Base-by-base conservation (phyloP, 192 early-diverging fungal genomes). In the Allomyces macrogynus region DNA sequence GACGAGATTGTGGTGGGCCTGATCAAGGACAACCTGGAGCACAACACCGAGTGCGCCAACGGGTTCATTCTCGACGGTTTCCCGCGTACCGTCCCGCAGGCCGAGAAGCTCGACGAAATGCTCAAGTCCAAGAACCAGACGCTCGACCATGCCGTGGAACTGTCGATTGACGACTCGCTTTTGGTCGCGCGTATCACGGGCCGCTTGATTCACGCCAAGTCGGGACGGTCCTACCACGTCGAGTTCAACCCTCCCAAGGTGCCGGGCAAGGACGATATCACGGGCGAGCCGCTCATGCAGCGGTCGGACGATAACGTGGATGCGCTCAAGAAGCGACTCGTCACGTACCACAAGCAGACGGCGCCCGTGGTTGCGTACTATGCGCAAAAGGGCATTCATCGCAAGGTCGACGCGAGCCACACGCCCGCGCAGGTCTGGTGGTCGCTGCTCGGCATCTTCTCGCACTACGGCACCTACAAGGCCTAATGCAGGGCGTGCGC, bases 21-120 rank as follows among this genome's bases (percentile, higher is more conserved):
- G 79, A 99, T 99, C 80, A 76, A 89, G 76, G 90, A 97, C 66
- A 97, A 99, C 81, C 77, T 99, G 66, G 86, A 92, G 66, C 86
- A 81, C 75, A 97, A 97, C 84, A 64, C 81, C 60, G 91, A 90
- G 75, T 99, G 96, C 86, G 87, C 86, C 77, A 89, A 91, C 70
- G 96, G 96, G 24, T 99, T 99, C 78, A 99, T 99, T 70, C 81
- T 99, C 42, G 95, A 99, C 76, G 95, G 95, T 20, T 99, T 99
- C 85, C 95, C 95, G 66, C 88, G 95, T 68, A 99, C 96, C 43
- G 92, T 96, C 65, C 83, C 85, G 44, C 96, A 99, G 78, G 96
- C 96, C 24, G 85, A 95, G 77, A 99, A 99, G 86, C 77, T 99
- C 65, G 96, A 99, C 76, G 79, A 85, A 66, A 99, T 99, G 96